A percentile compares a stretch with the other conserved stretches of the same genome.
Conservation (phyloP, 768 basidiomycete species). For the Mycena rosella region DNA sequence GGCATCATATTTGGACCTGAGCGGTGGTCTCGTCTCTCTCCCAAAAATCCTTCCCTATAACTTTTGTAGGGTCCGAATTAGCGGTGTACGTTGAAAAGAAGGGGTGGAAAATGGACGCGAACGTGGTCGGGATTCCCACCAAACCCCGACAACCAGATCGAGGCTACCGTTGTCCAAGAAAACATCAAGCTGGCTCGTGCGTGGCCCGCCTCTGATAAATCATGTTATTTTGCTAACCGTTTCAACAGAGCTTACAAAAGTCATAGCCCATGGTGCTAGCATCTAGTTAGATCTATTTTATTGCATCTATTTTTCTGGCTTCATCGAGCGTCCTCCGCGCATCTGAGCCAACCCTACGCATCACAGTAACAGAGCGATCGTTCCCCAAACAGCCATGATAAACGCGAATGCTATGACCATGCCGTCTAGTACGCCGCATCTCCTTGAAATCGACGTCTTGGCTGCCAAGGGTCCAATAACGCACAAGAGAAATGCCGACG, state of each 20-base stretch:
- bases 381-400: slow-evolving; percentile 85
- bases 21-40: slow-evolving; percentile 61
- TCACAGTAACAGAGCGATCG: slow-evolving; percentile 70
- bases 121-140: slow-evolving; percentile 78
- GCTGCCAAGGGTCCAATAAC: slow-evolving; percentile 83
- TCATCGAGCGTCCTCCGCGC: neutral
- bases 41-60: neutral
- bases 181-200: slow-evolving; percentile 84
- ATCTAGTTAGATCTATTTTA: slow-evolving; percentile 28
- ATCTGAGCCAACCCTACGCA: slow-evolving; percentile 34
- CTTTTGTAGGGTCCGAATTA: slow-evolving; percentile 61
- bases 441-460: slow-evolving; percentile 69
- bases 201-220: slow-evolving; percentile 46
- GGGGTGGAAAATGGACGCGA: slow-evolving; percentile 73
- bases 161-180: slow-evolving; percentile 88
- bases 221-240: slow-evolving; percentile 10
- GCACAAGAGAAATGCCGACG: slow-evolving; percentile 82
- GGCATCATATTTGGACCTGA: slow-evolving; percentile 77
- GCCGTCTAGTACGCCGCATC: slow-evolving; percentile 65
- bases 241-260: slow-evolving; percentile 75
- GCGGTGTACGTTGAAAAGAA: slow-evolving; percentile 71
- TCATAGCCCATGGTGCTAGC: slow-evolving; percentile 75
- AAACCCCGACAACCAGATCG: slow-evolving; percentile 91
- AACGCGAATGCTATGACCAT: slow-evolving; percentile 63
- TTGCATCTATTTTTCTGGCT: slow-evolving; percentile 15